Base-by-base conservation (phyloP, 768 basidiomycete genomes). In the Boletus edulis region DNA sequence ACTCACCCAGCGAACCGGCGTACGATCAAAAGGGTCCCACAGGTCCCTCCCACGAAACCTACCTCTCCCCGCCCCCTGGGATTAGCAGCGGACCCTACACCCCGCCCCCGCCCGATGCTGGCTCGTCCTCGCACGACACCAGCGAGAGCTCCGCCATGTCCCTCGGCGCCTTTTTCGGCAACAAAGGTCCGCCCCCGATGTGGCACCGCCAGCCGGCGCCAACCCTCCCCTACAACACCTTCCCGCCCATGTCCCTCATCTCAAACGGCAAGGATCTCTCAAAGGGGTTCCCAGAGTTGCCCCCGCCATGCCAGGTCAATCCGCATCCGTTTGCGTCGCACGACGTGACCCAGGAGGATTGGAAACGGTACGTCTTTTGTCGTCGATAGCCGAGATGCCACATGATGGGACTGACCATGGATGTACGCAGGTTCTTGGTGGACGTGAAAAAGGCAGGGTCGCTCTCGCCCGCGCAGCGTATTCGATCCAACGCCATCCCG, bases 301-400 rank as follows among this genome's bases (percentile, higher is more conserved):
- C 76, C 0, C 82, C 82, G 1, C 76, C 76, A 2, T 71, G 75
- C 5, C 52, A 56, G 29, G 29, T 62, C 10, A 55, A 57, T 17
- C 74, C 74, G 11, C 83, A 84, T 60, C 82, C 82, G 24, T 84
- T 84, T 60, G 60, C 64, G 22, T 68, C 75, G 45, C 78, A 80
- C 63, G 81, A 84, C 59, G 65, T 84, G 4, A 58, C 51, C 0
- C 76, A 82, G 64, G 69, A 64, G 17, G 83, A 84, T 62, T 84
- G 83, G 83, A 61, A 67, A 39, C 69, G 72, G 75, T 79, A 13
- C 20, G 62, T 24, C 54, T 17, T 17, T 37, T 12, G 13, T 15
- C 15, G 8, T 29, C 29, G 29, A 29, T 29, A 9, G 29, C 8
- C 29, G 7, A 7, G 35, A 17, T 17, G 35, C 20, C 35, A 17